phyloP scores from a whole-genome alignment of 805 yeast species.

The Schizosaccharomyces japonicus region DNA sequence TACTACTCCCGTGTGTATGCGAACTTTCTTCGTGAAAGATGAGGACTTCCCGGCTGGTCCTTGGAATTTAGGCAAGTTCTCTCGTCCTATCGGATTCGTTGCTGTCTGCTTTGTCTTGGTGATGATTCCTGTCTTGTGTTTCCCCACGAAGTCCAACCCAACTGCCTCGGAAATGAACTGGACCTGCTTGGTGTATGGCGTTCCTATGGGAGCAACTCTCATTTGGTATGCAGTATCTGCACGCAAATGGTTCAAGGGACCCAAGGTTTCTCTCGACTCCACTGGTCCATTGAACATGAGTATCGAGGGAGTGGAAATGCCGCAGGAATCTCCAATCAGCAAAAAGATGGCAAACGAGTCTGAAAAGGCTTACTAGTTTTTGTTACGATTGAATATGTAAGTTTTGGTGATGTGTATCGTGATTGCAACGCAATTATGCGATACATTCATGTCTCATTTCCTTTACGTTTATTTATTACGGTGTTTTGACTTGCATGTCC shows the following conservation, averaged over 20 bases:
- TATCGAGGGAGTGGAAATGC: no score
- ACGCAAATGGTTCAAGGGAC: slow-evolving; percentile 4
- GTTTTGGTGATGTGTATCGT: no score
- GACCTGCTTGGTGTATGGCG: slow-evolving; percentile 1
- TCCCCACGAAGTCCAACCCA: slow-evolving; percentile 13
- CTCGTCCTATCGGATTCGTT: slow-evolving; percentile 23
- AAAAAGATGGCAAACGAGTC: no score
- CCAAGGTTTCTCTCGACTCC: no score
- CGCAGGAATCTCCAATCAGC: no score
- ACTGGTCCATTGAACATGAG: no score
- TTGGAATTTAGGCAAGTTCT: slow-evolving; percentile 34
- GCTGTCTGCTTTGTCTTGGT: slow-evolving; percentile 27
- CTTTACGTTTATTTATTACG: no score
- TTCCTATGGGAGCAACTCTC: not conserved
- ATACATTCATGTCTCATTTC: no score
- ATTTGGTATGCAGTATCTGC: slow-evolving; percentile 1
- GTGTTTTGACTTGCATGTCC: no score
- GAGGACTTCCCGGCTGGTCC: slow-evolving; percentile 36
- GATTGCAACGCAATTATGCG: no score
- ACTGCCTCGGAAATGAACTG: slow-evolving; percentile 1
- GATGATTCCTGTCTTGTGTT: slow-evolving; percentile 37
- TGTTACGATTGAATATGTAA: no score
- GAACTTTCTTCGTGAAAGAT: slow-evolving; percentile 26
- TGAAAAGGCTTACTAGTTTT: no score
- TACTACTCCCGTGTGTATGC: slow-evolving; percentile 36